Evolutionary conservation across 78 protist genomes (phyloP), one percentile per base, ranked within the genome.

Genomic region (Capsaspora owczarzaki): DNA sequence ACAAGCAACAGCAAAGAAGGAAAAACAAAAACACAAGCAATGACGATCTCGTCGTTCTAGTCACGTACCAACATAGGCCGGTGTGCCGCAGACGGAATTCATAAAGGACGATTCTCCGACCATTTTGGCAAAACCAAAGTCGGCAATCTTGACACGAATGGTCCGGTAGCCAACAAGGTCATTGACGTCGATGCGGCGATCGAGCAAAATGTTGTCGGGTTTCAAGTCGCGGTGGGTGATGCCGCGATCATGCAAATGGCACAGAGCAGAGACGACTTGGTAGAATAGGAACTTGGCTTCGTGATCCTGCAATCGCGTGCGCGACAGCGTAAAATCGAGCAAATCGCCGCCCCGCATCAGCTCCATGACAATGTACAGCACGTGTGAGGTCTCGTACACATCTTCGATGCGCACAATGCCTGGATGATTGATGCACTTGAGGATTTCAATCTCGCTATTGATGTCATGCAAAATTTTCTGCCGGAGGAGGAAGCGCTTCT

Each of bases 161-260:
- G 4, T 25, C 33, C 66, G 66, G n/a, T 56, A 56, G 66, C 61
- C 33, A 16, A 49, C 19, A 12, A 46, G 78, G 38, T 74, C 27
- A 19, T 74, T 49, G 60, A 16, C 51, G 0, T 74, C 46, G 35
- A 31, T 12, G 33, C 27, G 33, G 25, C 46, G 22, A 20, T 76
- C 37, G 33, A 76, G 66, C 33, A 76, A 35, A 33, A 76, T 49
- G 35, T 76, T 76, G 68, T 76, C 80, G 29, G 80, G 80, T 35
- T 74, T 68, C 51, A 82, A 31, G 29, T 82, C 86, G 0, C 86
- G 37, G 69, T 82, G 86, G 72, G 71, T 46, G 23, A 82, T 72
- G 25, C 33, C n/a, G 14, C 60, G 33, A 12, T 40, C 43, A 35
- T 82, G 86, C 37, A 70, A 72, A 20, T 82, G 78, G 43, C 51